Evolutionary conservation across 2,329 filamentous ascomycete species (phyloP), one percentile per base, ranked within the genome.

Genomic region (Colletotrichum tanaceti): DNA sequence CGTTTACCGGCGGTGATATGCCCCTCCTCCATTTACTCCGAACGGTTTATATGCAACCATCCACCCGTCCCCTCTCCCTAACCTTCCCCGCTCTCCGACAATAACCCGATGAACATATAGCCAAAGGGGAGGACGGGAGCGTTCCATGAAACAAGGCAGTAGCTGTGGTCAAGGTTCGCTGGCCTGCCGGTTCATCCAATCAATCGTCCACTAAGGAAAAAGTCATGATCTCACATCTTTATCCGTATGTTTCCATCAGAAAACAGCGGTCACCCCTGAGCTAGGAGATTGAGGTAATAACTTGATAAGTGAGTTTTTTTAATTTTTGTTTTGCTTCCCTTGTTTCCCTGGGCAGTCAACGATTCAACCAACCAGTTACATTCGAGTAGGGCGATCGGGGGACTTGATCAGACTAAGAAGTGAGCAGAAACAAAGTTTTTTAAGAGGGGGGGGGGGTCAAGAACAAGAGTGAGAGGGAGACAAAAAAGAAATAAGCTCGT

Each of bases 151-250:
- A 46, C 39, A 28, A 32, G 24, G 22, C 13, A n/a, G 28, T 28
- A 9, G 55, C 28, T 5, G 41, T 24, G 35, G 32, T 16, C 32
- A 39, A 41, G 13, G 35, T 41, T 38, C 35, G 32, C 35, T 22
- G n/a, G 52, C 49, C 39, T 52, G n/a, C 28, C 38, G 47, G 65
- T 68, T 65, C 65, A 35, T 65, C 62, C 50, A 46, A 65, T 39
- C 50, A 46, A 68, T 39, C 43, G 5, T 47, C 13, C 4, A 20
- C n/a, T 9, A 22, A 18, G 28, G 35, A 58, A 24, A 49, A 4
- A 28, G 38, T 46, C 38, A 52, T 18, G 14, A 35, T 35, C 13
- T 20, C 18, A 9, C 18, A 53, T 32, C 50, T 5, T 38, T 10
- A 16, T n/a, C n/a, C n/a, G n/a, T 11, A n/a, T 16, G 18, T 52